These are phyloP conservation scores for Tolypocladium paradoxum DNA, from an alignment of 2,329 filamentous ascomycete genomes.

Conservation along the genomic window DNA sequence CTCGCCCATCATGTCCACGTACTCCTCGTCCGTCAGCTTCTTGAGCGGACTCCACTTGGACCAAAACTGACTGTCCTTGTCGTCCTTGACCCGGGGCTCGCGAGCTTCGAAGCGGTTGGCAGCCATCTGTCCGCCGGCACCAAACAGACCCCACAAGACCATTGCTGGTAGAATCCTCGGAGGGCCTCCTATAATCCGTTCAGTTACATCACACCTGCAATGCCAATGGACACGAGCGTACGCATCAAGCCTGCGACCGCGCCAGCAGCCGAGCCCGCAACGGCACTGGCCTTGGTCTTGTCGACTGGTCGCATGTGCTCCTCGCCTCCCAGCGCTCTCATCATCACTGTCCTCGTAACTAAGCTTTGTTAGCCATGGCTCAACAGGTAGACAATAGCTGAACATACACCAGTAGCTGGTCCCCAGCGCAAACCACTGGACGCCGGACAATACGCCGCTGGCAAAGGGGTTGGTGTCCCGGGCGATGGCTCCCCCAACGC, in stretches of 20 bases:
- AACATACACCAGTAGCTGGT: slow-evolving; percentile 63
- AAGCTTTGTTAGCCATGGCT: slow-evolving; percentile 5
- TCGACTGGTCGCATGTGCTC: slow-evolving; percentile 46
- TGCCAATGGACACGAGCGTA: slow-evolving; percentile 22
- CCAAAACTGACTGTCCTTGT: slow-evolving; percentile 32
- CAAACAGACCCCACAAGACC: slow-evolving; percentile 34
- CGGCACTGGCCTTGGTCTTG: slow-evolving; percentile 53
- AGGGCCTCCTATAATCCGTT: slow-evolving; percentile 32
- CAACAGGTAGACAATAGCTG: not conserved
- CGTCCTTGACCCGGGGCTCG: slow-evolving; percentile 22
- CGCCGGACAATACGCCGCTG: slow-evolving; percentile 60
- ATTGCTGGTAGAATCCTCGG: slow-evolving; percentile 41
- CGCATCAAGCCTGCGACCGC: slow-evolving; percentile 45
- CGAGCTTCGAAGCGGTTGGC: slow-evolving; percentile 19
- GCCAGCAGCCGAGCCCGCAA: slow-evolving; percentile 61
- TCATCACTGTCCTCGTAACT: slow-evolving; percentile 38
- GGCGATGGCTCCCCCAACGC: slow-evolving; percentile 61
- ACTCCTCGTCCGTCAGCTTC: slow-evolving; percentile 61
- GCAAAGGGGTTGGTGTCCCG: slow-evolving; percentile 55
- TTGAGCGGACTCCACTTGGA: slow-evolving; percentile 64
- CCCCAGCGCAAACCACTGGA: slow-evolving; percentile 75
- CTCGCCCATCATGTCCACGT: slow-evolving; percentile 58
- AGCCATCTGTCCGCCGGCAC: slow-evolving; percentile 27
- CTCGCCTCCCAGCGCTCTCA: slow-evolving; percentile 38
- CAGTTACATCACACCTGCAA: slow-evolving; percentile 5